Percentiles rank a stretch among this genome's conserved stretches.
Evolutionary conservation across 805 yeast genomes (phyloP).

Genomic region (Limtongozyma cylindracea): DNA sequence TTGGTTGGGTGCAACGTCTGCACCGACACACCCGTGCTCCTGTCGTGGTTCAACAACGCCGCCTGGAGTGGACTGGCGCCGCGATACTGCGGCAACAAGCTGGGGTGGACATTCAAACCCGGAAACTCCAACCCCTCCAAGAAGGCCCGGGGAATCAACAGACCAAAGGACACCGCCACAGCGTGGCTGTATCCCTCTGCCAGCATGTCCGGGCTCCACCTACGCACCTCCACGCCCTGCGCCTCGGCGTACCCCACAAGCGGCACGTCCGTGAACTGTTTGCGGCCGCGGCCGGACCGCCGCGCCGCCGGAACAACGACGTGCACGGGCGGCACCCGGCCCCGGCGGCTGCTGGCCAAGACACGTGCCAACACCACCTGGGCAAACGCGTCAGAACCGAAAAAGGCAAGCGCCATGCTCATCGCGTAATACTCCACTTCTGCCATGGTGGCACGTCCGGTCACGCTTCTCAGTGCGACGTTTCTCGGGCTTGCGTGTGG

Average conservation of each 20-base stretch:
- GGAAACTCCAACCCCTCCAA: slow-evolving; percentile 23
- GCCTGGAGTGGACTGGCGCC: slow-evolving; percentile 85
- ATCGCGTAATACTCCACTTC: not conserved
- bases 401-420: slow-evolving; percentile 23
- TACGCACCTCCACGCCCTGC: slow-evolving; percentile 9
- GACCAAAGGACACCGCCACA: slow-evolving; percentile 85
- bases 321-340: not conserved
- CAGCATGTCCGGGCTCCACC: slow-evolving; percentile 30
- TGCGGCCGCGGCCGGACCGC: slow-evolving; percentile 26
- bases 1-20: slow-evolving; percentile 76
- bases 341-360: slow-evolving; percentile 5
- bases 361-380: slow-evolving; percentile 20
- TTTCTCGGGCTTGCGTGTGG: slow-evolving; percentile 35
- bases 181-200: slow-evolving; percentile 30
- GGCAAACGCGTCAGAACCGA: slow-evolving; percentile 61
- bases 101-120: slow-evolving; percentile 85
- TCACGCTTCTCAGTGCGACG: slow-evolving; percentile 6
- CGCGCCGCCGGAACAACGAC: slow-evolving; percentile 41
- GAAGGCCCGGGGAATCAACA: slow-evolving; percentile 42
- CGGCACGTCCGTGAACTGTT: slow-evolving; percentile 23
- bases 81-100: slow-evolving; percentile 53
- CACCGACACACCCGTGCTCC: slow-evolving; percentile 56
- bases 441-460: slow-evolving; percentile 1
- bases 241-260: slow-evolving; percentile 14
- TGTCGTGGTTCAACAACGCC: slow-evolving; percentile 40